Evolutionary conservation across 2,329 filamentous ascomycete species (phyloP), one percentile per base, ranked within the genome.

Genomic region (Trichocomaceae sp.): DNA sequence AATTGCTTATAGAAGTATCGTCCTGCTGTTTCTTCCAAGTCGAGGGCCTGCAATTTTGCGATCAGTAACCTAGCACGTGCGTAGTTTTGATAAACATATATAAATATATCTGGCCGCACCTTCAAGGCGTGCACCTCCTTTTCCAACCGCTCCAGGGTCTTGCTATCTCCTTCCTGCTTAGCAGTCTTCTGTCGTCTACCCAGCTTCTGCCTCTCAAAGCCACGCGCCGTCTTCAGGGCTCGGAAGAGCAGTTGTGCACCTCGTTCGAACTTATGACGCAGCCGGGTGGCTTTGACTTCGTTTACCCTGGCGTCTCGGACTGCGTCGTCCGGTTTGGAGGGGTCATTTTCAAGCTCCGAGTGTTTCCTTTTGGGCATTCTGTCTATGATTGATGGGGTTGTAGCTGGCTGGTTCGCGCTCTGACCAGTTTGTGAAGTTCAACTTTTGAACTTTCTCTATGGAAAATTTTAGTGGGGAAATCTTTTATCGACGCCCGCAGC

Each of bases 191-290:
- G 76, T 55, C 83, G 72, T 13, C 82, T 74, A 20, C 81, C 79
- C 55, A 84, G 72, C 64, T 85, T 85, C 67, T 85, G 83, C 49
- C 82, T 73, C 66, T 86, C 83, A 60, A 85, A 83, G 10, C 79
- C 79, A 44, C 80, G 79, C 35, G 80, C 80, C 9, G 79, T 72
- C 63, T 83, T 83, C 44, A 85, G 74, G 1, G 79, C 80, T 23
- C 74, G 69, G 19, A 73, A 70, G 4, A 85, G 71, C 19, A 74
- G 63, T 54, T 77, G 76, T 44, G 76, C 74, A 23, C 76, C 77
- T 47, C 77, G 72, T 31, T 77, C 70, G 56, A 83, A 72, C 59
- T 77, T 75, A 52, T 74, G 66, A 37, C 72, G 69, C 3, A 79
- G 63, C 15, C 75, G 71, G 33, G 66, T 62, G 7, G 63, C 63